These are phyloP conservation scores for Zygoascus flipseniorum DNA, from an alignment of 805 yeast species.

Conservation along the genomic window DNA sequence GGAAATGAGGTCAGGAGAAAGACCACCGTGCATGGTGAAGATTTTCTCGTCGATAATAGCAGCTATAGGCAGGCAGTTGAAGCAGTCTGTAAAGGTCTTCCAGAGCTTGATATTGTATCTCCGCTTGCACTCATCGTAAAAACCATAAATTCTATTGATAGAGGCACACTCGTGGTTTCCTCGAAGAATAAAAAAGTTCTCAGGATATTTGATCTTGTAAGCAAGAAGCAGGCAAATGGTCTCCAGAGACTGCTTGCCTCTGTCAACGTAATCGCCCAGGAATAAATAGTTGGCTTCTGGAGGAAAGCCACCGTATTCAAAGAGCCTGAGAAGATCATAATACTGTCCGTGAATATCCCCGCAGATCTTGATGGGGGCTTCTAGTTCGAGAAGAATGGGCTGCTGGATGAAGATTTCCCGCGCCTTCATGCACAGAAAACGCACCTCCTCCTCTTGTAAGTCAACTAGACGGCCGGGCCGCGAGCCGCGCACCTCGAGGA, in stretches of 20 bases:
- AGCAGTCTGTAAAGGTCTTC: conserved; percentile 5
- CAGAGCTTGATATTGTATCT: conserved; percentile 3
- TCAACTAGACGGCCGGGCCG: conserved; percentile 79
- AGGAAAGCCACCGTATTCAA: conserved; percentile 87
- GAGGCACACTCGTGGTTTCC: conserved; percentile 94
- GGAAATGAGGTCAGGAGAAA: conserved; percentile 55
- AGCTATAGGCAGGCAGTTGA: conserved; percentile 71
- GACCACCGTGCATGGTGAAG: conserved; percentile 72
- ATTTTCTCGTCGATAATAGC: conserved; percentile 85
- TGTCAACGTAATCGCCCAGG: conserved; percentile 85
- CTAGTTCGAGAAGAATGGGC: conserved; percentile 72
- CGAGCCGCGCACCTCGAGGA: conserved; percentile 91
- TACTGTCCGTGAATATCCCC: conserved; percentile 92
- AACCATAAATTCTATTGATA: conserved; percentile 30
- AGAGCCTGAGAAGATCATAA: conserved; percentile 70
- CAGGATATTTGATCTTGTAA: conserved; percentile 4
- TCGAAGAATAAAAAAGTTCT: conserved; percentile 44
- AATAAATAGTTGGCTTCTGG: conserved; percentile 79
- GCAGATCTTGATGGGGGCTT: conserved; percentile 68
- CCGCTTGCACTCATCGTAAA: conserved; percentile 5
- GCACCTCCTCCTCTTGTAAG: conserved; percentile 70
- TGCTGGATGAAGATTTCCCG: conserved; percentile 77
- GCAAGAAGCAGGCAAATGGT: conserved; percentile 66
- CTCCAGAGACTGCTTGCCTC: conserved; percentile 87
- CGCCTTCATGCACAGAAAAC: conserved; percentile 67